Evolutionary conservation across 768 basidiomycete genomes (phyloP).

Genomic region (Russula sp.): DNA sequence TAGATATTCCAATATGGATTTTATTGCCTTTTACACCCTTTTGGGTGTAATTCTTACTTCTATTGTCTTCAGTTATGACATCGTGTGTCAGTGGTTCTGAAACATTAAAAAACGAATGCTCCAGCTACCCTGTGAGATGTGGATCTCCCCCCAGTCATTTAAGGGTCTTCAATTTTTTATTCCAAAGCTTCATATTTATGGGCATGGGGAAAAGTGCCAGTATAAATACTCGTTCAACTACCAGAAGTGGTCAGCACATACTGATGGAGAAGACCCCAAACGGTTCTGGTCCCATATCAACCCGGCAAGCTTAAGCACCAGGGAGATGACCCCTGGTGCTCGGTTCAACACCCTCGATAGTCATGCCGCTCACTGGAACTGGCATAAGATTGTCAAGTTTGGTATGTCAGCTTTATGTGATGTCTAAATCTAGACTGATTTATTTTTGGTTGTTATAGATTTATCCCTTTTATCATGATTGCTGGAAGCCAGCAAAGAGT

Average conservation of each 20-base stretch:
- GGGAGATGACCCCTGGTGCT: neutral
- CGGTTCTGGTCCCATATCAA: neutral
- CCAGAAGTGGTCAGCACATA: neutral
- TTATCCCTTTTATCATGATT: neutral
- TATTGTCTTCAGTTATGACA: too few species aligned
- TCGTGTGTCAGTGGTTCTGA: too few species aligned
- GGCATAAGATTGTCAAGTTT: neutral
- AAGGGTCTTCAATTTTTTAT: neutral
- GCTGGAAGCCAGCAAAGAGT: neutral
- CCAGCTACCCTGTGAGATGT: neutral
- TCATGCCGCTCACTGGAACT: neutral
- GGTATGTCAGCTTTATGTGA: neutral
- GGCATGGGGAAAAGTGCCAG: neutral
- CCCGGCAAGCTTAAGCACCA: neutral
- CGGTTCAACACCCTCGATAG: neutral
- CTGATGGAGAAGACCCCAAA: neutral
- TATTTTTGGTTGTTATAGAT: neutral
- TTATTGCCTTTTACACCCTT: too few species aligned
- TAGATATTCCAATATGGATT: too few species aligned
- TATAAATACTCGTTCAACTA: neutral
- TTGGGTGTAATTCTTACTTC: too few species aligned
- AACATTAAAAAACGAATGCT: too few species aligned
- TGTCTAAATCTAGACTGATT: neutral
- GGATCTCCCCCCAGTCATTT: neutral
- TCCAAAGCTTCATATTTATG: neutral